Conservation (phyloP, 1,139 yeast genomes). For the Saccharomyces hybrid region DNA sequence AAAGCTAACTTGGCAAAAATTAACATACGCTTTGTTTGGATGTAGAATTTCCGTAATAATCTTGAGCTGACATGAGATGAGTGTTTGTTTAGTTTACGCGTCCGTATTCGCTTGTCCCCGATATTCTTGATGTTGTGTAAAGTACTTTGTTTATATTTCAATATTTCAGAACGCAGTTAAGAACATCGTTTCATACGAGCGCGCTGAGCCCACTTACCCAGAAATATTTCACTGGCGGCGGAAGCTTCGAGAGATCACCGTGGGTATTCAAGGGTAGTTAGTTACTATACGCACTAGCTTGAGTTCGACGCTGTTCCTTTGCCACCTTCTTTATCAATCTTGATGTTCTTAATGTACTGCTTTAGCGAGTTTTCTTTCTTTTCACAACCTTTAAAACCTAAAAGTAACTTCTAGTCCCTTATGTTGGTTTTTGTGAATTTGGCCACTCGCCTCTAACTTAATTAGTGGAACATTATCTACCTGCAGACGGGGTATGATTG, state of each 20-base stretch:
- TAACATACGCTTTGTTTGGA: conserved; percentile 11
- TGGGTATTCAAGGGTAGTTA: neutral
- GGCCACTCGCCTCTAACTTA: neutral
- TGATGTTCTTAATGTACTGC: neutral
- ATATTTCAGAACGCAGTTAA: neutral
- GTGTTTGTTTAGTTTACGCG: neutral
- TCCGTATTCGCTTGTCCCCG: neutral
- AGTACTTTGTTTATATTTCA: neutral
- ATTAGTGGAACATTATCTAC: neutral
- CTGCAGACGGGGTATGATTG: neutral
- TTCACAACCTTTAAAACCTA: neutral
- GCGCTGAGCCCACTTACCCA: neutral
- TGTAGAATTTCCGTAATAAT: conserved; percentile 12
- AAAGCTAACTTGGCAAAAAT: neutral
- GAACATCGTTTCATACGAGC: neutral
- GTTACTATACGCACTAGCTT: neutral
- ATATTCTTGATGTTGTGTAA: neutral
- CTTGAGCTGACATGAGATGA: conserved; percentile 14
- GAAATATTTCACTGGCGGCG: neutral
- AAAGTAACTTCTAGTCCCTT: neutral
- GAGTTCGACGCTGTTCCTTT: neutral
- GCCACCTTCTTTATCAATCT: neutral
- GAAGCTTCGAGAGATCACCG: neutral
- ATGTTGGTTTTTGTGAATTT: neutral
- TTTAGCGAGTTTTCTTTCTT: neutral